Conservation (phyloP, 2,329 filamentous ascomycete species). For the Triangularia setosa region DNA sequence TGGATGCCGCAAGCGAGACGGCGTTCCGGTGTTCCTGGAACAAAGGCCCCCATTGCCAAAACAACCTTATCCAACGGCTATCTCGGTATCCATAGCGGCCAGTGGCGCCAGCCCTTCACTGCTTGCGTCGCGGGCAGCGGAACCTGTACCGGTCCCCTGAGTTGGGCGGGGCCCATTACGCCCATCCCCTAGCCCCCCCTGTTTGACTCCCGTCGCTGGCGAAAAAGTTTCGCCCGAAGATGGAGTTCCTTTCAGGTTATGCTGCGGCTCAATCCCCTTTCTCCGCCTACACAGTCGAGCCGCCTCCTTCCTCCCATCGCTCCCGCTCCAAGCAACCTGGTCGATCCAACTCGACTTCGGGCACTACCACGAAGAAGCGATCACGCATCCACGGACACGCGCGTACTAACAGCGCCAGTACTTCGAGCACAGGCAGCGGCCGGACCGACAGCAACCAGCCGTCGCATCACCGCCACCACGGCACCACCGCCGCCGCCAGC, state of each 20-base stretch:
- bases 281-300: conserved; percentile 27
- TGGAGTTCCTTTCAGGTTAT: conserved; percentile 30
- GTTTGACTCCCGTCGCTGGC: background rate
- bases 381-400: conserved; percentile 29
- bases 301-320: conserved; percentile 20
- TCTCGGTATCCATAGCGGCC: background rate
- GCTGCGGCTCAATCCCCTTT: conserved; percentile 28
- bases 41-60: background rate
- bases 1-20: conserved; percentile 1
- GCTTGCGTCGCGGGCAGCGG: conserved; percentile 2
- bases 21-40: background rate
- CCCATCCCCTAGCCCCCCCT: conserved; percentile 8
- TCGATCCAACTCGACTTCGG: conserved; percentile 29
- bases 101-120: conserved; percentile 5
- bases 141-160: background rate
- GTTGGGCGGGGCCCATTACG: conserved; percentile 3
- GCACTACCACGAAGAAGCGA: conserved; percentile 20
- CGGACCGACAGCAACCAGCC: conserved; percentile 17
- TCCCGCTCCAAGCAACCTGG: conserved; percentile 20
- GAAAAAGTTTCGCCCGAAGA: conserved; percentile 20
- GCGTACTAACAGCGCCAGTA: conserved; percentile 33
- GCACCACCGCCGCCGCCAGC: background rate
- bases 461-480: background rate
- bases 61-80: background rate
- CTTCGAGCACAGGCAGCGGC: conserved; percentile 26